These are phyloP conservation scores for Candida parachauliodes DNA, from an alignment of 805 yeast genomes.

Conservation along the genomic window DNA sequence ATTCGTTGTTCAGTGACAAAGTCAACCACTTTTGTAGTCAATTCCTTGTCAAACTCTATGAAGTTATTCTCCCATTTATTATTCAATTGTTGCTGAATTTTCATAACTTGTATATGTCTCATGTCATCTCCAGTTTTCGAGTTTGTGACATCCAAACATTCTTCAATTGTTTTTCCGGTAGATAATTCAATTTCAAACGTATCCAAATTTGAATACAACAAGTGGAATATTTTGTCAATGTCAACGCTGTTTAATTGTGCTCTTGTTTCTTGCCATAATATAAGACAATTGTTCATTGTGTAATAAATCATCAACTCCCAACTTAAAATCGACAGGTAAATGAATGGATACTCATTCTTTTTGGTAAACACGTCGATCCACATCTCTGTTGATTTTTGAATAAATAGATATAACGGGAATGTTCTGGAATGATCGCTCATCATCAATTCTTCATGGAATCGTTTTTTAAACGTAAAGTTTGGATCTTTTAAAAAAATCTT, in stretches of 20 bases:
- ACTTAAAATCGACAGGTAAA: conserved; percentile 39
- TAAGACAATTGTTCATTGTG: conserved; percentile 54
- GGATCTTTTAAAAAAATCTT: conserved; percentile 53
- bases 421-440: conserved; percentile 50
- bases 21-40: conserved; percentile 57
- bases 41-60: conserved; percentile 44
- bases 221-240: conserved; percentile 45
- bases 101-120: conserved; percentile 51
- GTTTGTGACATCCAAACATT: conserved; percentile 41
- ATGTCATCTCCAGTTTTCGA: conserved; percentile 43
- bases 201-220: conserved; percentile 35
- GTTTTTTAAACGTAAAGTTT: conserved; percentile 58
- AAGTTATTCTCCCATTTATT: conserved; percentile 45
- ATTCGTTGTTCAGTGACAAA: conserved; percentile 77
- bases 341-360: conserved; percentile 29
- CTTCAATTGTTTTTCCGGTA: conserved; percentile 34
- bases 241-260: conserved; percentile 49
- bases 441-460: conserved; percentile 60
- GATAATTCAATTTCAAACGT: conserved; percentile 24
- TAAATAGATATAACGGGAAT: conserved; percentile 47
- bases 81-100: conserved; percentile 33
- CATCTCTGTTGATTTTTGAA: conserved; percentile 29
- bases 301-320: conserved; percentile 56
- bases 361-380: conserved; percentile 34
- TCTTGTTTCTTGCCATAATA: conserved; percentile 62